phyloP scores from a whole-genome alignment of 2,329 filamentous ascomycete genomes.

The Penicillium sp. region DNA sequence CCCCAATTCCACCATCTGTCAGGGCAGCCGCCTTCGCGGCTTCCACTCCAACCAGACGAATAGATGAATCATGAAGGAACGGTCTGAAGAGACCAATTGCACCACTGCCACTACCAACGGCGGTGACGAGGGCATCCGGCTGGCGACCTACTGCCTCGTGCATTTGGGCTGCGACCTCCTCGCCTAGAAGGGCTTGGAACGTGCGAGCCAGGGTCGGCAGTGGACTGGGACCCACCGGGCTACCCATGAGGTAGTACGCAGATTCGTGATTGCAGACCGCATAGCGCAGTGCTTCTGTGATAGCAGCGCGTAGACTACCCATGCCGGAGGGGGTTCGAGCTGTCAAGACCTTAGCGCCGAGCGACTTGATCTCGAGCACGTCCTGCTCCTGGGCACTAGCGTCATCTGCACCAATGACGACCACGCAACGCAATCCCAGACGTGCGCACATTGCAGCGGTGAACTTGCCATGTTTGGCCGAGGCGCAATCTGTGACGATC shows the following conservation, averaged over 20 bases:
- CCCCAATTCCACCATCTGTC: constrained; percentile 21
- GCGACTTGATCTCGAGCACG: constrained; percentile 25
- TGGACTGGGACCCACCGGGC: constrained; percentile 25
- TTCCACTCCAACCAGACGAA: constrained; percentile 22
- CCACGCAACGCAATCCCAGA: constrained; percentile 21
- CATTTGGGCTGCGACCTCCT: constrained; percentile 28
- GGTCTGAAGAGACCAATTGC: constrained; percentile 27
- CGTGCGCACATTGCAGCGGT: constrained; percentile 27
- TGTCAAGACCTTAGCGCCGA: constrained; percentile 26
- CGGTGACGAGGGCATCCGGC: constrained; percentile 26
- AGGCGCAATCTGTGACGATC: constrained; percentile 27
- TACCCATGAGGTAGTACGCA: constrained; percentile 28
- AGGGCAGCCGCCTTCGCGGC: constrained; percentile 20
- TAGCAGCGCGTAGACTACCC: constrained; percentile 26
- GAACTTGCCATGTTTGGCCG: constrained; percentile 27
- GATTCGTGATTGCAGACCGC: constrained; percentile 27
- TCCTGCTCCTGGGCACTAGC: constrained; percentile 21
- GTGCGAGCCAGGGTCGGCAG: constrained; percentile 27
- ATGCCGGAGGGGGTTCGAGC: constrained; percentile 25
- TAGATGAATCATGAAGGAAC: constrained; percentile 16
- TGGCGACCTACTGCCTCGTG: constrained; percentile 16
- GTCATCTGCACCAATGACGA: constrained; percentile 27
- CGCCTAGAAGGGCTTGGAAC: constrained; percentile 26
- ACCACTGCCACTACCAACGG: constrained; percentile 24
- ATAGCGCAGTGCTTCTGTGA: constrained; percentile 30